Conservation (phyloP, 345 rosid genomes). For the Draba incana region DNA sequence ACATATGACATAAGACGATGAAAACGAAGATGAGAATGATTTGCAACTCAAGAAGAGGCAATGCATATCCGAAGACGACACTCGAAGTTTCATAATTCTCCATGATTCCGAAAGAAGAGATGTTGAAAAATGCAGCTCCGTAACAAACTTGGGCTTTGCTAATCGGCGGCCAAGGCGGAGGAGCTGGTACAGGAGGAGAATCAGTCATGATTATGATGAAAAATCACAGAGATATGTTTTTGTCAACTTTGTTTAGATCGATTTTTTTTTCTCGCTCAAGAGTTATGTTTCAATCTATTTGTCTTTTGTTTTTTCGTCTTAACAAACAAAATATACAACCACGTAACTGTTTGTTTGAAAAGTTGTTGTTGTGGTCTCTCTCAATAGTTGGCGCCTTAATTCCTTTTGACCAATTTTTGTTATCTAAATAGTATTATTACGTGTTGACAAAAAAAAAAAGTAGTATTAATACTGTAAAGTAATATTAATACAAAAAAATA, state of each 20-base stretch:
- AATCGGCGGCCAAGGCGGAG: slow-evolving; percentile 15
- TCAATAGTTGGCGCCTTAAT: neutral
- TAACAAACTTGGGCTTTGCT: slow-evolving; percentile 12
- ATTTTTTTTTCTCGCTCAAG: neutral
- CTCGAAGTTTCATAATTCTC: slow-evolving; percentile 13
- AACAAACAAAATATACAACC: slow-evolving; percentile 10
- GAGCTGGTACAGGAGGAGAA: neutral
- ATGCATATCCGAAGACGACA: slow-evolving; percentile 35
- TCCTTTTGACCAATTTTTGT: slow-evolving; percentile 13
- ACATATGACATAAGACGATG: slow-evolving; percentile 21
- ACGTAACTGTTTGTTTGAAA: slow-evolving; percentile 21
- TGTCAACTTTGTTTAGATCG: neutral
- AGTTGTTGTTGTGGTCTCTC: neutral
- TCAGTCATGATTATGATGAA: slow-evolving; percentile 8
- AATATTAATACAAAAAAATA: too few species aligned
- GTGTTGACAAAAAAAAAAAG: too few species aligned
- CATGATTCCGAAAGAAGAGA: slow-evolving; percentile 35
- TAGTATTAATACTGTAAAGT: too few species aligned
- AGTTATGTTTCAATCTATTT: neutral
- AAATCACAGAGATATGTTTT: neutral
- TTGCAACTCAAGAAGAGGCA: slow-evolving; percentile 43
- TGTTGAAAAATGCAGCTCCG: slow-evolving; percentile 25
- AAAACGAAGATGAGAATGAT: slow-evolving; percentile 28
- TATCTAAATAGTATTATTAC: neutral
- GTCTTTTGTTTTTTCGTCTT: neutral